These are phyloP conservation scores for Clonostachys sp. DNA, from an alignment of 2,329 filamentous ascomycete genomes.

Conservation along the genomic window DNA sequence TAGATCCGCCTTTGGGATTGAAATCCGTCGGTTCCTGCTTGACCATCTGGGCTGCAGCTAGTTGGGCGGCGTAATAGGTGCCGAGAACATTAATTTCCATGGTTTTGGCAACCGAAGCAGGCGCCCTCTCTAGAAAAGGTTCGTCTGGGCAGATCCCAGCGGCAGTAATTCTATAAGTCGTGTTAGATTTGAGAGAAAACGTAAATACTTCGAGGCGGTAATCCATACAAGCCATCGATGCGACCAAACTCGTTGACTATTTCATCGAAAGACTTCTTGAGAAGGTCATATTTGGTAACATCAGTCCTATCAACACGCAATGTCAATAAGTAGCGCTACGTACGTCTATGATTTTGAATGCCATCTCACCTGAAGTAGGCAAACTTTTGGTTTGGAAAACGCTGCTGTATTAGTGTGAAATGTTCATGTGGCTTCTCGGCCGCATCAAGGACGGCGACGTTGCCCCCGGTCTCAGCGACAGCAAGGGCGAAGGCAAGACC, in stretches of 20 bases:
- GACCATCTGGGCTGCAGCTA: conserved; percentile 26
- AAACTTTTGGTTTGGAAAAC: not conserved
- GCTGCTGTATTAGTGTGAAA: conserved; percentile 6
- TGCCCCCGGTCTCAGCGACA: conserved; percentile 35
- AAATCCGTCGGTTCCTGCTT: conserved; percentile 14
- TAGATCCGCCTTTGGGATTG: conserved; percentile 17
- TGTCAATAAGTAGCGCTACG: not conserved
- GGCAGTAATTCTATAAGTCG: conserved; percentile 11
- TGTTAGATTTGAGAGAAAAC: not conserved
- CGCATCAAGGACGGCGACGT: conserved; percentile 21
- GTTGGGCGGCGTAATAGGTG: conserved; percentile 26
- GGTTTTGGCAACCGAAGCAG: conserved; percentile 13
- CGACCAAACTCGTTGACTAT: not conserved
- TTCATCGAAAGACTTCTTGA: not conserved
- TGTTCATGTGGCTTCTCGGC: conserved; percentile 9
- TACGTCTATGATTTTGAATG: not conserved
- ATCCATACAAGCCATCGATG: not conserved
- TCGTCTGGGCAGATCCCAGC: conserved; percentile 18
- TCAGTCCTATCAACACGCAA: not conserved
- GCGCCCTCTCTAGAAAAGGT: conserved; percentile 15
- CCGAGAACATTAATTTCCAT: conserved; percentile 19
- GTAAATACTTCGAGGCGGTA: not conserved
- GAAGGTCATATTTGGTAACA: not conserved
- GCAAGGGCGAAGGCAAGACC: conserved; percentile 35
- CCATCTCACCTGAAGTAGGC: not conserved